These are phyloP conservation scores for Rhynchosporium graminicola DNA, from an alignment of 2,329 filamentous ascomycete genomes.

Conservation along the genomic window DNA sequence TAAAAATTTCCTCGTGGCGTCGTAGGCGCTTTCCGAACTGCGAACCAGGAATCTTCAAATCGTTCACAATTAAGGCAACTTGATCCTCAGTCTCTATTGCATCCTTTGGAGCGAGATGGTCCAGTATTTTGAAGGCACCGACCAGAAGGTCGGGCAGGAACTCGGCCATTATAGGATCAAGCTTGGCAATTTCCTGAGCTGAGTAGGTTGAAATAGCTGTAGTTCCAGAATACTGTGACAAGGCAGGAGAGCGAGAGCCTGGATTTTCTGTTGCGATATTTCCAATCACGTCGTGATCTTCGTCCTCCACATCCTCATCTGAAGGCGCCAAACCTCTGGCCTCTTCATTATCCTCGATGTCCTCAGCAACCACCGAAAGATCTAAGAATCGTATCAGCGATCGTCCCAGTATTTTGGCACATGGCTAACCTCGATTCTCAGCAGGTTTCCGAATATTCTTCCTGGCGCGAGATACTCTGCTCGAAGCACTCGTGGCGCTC, in stretches of 20 bases:
- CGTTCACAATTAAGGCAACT: conserved; percentile 38
- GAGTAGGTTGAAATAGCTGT: conserved; percentile 32
- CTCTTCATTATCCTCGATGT: conserved; percentile 16
- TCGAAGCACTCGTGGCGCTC: conserved; percentile 27
- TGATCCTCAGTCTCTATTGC: conserved; percentile 34
- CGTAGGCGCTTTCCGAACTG: conserved; percentile 23
- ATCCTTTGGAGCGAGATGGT: conserved; percentile 41
- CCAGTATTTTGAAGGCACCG: conserved; percentile 41
- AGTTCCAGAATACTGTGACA: conserved; percentile 34
- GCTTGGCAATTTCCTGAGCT: conserved; percentile 33
- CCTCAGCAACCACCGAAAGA: conserved; percentile 37
- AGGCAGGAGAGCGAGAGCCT: conserved; percentile 24
- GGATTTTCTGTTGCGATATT: conserved; percentile 11
- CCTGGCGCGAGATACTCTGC: conserved; percentile 26
- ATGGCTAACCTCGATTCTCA: conserved; percentile 25
- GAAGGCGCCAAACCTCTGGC: conserved; percentile 2
- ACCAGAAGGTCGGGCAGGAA: conserved; percentile 43
- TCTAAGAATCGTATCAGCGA: conserved; percentile 30
- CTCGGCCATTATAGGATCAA: conserved; percentile 44
- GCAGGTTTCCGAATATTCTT: conserved; percentile 24
- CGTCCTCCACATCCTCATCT: conserved; percentile 19
- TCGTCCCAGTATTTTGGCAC: neutral
- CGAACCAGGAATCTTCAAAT: conserved; percentile 33
- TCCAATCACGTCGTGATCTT: conserved; percentile 12
- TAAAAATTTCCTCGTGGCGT: conserved; percentile 28